Evolutionary conservation across 768 basidiomycete genomes (phyloP), one percentile per base, ranked within the genome.

Genomic region (Strobilomyces dryophilus): DNA sequence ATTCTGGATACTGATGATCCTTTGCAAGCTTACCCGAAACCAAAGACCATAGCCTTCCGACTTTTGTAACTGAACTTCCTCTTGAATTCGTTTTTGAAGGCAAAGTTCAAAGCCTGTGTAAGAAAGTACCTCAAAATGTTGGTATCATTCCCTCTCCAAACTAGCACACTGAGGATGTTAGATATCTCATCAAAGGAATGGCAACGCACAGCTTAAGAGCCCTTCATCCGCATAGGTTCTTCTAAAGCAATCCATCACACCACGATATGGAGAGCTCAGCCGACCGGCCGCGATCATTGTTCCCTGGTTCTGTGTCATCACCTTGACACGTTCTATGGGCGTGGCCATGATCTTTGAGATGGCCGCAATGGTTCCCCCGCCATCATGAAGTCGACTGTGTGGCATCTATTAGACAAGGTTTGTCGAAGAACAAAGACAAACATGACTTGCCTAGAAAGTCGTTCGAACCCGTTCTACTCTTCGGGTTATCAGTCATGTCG

Each of bases 1-100:
- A 18, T 4, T 18, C 48, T 1, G 7, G 44, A 37, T 15, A 7
- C n/a, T 14, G n/a, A 46, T 20, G 8, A 26, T 11, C 37, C 29
- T n/a, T 24, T 7, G 3, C 15, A 44, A 12, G 53, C 65, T 26
- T 44, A 66, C 72, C 72, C 32, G 62, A 37, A 35, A 76, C 67
- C 74, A 76, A 20, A 67, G 55, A 4, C 57, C 59, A 54, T 70
- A 76, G 10, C 71, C 68, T 17, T 74, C 73, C 12, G 66, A 59
- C 43, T 68, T 72, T 71, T 70, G 49, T 65, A 71, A 0, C 65
- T 68, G n/a, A 77, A 64, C 50, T 64, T 62, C 41, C 63, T 55
- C 61, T 77, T 76, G 60, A 69, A 76, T 18, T 58, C 63, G 56
- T 76, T 76, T 64, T 76, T 74, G 73, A 76, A 75, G n/a, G 75